A percentile compares a stretch with the other conserved stretches of the same genome.
Evolutionary conservation across 305 asterid genomes (phyloP).

Genomic region (Euphrasia arctica): DNA sequence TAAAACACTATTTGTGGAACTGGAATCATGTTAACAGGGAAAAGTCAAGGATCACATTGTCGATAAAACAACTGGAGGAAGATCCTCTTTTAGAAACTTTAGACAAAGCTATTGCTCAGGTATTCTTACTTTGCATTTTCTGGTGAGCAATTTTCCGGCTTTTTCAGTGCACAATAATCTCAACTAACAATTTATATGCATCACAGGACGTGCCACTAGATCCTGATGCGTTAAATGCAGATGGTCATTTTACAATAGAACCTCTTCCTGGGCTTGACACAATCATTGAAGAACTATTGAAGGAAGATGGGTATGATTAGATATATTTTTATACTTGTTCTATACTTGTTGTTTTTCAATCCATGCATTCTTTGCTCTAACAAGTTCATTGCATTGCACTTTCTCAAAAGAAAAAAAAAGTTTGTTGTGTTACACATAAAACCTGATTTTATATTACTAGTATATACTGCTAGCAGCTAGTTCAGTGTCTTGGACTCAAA

Average conservation of each 20-base stretch:
- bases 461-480: too few species aligned
- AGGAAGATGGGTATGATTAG: slow-evolving; percentile 79
- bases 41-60: slow-evolving; percentile 70
- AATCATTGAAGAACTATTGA: slow-evolving; percentile 71
- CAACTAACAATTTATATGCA: slow-evolving; percentile 16
- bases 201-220: slow-evolving; percentile 48
- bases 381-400: neutral
- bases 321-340: slow-evolving; percentile 8
- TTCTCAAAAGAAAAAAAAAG: neutral
- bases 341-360: neutral
- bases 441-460: slow-evolving; percentile 1
- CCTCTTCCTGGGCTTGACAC: slow-evolving; percentile 89
- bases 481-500: neutral
- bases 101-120: slow-evolving; percentile 96
- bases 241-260: slow-evolving; percentile 48
- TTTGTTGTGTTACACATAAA: too few species aligned
- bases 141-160: neutral
- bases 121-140: slow-evolving; percentile 17
- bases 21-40: slow-evolving; percentile 42
- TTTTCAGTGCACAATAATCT: neutral
- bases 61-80: slow-evolving; percentile 89
- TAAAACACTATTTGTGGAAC: neutral
- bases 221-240: slow-evolving; percentile 30
- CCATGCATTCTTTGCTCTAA: too few species aligned
- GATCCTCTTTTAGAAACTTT: slow-evolving; percentile 90